A percentile compares a stretch with the other conserved stretches of the same genome.
Conservation (phyloP, 1,139 yeast species). For the Magnusiomyces ingens region DNA sequence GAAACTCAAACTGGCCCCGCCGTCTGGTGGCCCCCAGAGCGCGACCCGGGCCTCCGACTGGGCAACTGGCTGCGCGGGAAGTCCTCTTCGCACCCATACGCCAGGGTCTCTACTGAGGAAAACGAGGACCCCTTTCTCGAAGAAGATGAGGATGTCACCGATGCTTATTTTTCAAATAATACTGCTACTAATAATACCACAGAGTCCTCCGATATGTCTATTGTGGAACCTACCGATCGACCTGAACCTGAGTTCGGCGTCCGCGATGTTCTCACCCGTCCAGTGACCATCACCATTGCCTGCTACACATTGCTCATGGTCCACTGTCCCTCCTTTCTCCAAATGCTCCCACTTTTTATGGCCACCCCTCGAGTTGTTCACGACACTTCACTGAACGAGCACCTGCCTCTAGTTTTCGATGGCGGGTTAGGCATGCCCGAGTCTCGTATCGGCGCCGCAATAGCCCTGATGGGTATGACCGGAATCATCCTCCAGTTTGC, state of each 20-base stretch:
- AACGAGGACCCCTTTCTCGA: background rate
- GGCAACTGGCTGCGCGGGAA: constrained; percentile 19
- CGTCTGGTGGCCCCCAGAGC: constrained; percentile 26
- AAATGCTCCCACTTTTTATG: constrained; percentile 53
- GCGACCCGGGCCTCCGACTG: constrained; percentile 40
- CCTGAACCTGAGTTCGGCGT: constrained; percentile 1
- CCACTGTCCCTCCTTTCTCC: constrained; percentile 48
- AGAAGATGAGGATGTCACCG: background rate
- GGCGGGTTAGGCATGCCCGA: constrained; percentile 48
- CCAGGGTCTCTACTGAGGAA: constrained; percentile 11
- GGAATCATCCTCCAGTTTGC: constrained; percentile 48
- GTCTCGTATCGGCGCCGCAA: constrained; percentile 46
- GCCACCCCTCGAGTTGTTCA: constrained; percentile 42
- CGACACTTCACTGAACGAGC: constrained; percentile 4
- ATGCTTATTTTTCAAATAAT: background rate
- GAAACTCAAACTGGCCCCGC: constrained; percentile 43
- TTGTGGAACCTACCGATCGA: background rate
- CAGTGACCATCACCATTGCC: constrained; percentile 25
- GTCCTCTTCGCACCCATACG: background rate
- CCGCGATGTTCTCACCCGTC: constrained; percentile 23
- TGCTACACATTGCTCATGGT: constrained; percentile 35
- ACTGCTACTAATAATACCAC: background rate
- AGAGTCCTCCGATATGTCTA: background rate
- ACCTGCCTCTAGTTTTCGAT: constrained; percentile 34
- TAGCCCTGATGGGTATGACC: constrained; percentile 49